These are phyloP conservation scores for Dictyostelium brefeldianum DNA, from an alignment of 78 protist genomes.

Conservation along the genomic window DNA sequence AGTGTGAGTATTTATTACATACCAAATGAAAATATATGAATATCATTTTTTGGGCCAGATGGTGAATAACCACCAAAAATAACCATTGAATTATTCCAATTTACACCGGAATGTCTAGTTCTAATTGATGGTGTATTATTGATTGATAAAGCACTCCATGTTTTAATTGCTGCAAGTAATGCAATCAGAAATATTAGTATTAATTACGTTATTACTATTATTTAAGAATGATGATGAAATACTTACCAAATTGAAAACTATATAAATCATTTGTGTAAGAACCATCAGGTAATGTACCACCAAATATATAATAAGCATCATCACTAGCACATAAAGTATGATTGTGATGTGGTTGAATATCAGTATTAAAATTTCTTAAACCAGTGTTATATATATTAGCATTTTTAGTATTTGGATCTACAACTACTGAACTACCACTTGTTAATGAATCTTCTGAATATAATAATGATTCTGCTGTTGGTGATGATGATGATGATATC, in stretches of 20 bases:
- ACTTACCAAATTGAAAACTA: slow-evolving; percentile 69
- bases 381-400: slow-evolving; percentile 50
- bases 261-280: slow-evolving; percentile 50
- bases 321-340: slow-evolving; percentile 16
- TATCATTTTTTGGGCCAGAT: slow-evolving; percentile 62
- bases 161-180: slow-evolving; percentile 6
- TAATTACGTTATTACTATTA: neutral
- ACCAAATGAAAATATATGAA: slow-evolving; percentile 49
- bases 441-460: slow-evolving; percentile 20
- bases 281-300: slow-evolving; percentile 54
- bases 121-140: slow-evolving; percentile 27
- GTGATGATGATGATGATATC: slow-evolving; percentile 75
- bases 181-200: neutral
- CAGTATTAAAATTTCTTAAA: slow-evolving; percentile 10
- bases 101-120: slow-evolving; percentile 17
- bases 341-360: slow-evolving; percentile 28
- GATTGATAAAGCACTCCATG: slow-evolving; percentile 17
- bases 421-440: slow-evolving; percentile 1
- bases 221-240: neutral
- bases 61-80: slow-evolving; percentile 41
- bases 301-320: slow-evolving; percentile 44
- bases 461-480: slow-evolving; percentile 64
- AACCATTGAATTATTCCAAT: slow-evolving; percentile 35
- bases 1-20: neutral
- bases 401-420: slow-evolving; percentile 61